Percentiles rank a stretch among this genome's conserved stretches.
Conservation (phyloP, 805 yeast species). For the Wickerhamomyces hampshirensis region DNA sequence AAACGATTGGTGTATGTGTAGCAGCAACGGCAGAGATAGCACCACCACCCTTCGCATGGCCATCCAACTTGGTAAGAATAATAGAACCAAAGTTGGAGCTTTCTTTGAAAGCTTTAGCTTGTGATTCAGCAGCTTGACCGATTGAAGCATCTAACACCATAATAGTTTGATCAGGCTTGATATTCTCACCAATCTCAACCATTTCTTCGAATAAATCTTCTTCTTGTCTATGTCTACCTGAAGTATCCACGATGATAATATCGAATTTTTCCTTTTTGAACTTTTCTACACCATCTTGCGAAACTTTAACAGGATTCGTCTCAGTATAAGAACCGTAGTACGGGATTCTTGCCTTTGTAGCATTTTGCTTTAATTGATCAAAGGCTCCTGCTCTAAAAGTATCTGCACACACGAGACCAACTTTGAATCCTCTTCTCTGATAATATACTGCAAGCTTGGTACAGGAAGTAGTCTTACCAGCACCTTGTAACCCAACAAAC, state of each 20-base stretch:
- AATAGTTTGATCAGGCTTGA: slow-evolving; percentile 90
- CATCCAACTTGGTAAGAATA: slow-evolving; percentile 93
- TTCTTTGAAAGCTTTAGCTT: slow-evolving; percentile 91
- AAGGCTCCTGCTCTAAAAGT: slow-evolving; percentile 99
- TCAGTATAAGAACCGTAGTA: slow-evolving; percentile 93
- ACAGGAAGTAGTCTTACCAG: slow-evolving; percentile 98
- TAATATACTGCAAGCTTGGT: slow-evolving; percentile 94
- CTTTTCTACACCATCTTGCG: slow-evolving; percentile 85
- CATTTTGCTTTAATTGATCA: slow-evolving; percentile 96
- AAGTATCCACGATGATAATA: slow-evolving; percentile 91
- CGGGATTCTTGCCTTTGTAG: slow-evolving; percentile 91
- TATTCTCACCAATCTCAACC: slow-evolving; percentile 87
- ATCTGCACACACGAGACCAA: slow-evolving; percentile 97
- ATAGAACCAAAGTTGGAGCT: slow-evolving; percentile 92
- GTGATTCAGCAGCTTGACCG: slow-evolving; percentile 97
- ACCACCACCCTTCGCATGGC: slow-evolving; percentile 99
- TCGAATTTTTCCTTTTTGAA: slow-evolving; percentile 91
- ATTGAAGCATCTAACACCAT: slow-evolving; percentile 97
- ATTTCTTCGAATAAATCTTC: slow-evolving; percentile 86
- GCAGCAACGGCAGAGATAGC: slow-evolving; percentile 98
- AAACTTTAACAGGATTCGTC: slow-evolving; percentile 91
- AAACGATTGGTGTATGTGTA: slow-evolving; percentile 88
- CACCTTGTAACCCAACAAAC: slow-evolving; percentile 99
- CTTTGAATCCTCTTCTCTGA: slow-evolving; percentile 88
- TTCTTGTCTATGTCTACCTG: slow-evolving; percentile 97